phyloP scores from a whole-genome alignment of 2,329 filamentous ascomycete genomes.

The Aspergillus hortae region DNA sequence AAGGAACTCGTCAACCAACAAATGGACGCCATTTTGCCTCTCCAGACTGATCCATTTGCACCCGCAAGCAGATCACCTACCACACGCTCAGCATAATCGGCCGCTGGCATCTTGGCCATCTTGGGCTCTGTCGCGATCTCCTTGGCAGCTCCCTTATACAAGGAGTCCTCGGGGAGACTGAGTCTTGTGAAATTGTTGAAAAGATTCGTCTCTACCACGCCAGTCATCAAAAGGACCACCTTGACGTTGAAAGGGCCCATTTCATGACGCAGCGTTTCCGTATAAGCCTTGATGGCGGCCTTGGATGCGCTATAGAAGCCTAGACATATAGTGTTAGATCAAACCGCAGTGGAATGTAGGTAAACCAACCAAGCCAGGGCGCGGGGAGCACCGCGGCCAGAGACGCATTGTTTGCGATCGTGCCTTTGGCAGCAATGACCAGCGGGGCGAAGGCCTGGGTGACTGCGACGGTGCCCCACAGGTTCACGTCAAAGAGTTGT shows the following conservation, averaged over 20 bases:
- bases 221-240: conserved; percentile 19
- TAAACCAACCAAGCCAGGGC: conserved; percentile 3
- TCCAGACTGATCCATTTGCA: conserved; percentile 15
- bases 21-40: conserved; percentile 14
- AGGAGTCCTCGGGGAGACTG: conserved; percentile 15
- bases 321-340: background rate
- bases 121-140: conserved; percentile 3
- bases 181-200: conserved; percentile 9
- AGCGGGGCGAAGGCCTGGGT: conserved; percentile 36
- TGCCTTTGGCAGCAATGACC: conserved; percentile 22
- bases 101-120: conserved; percentile 2
- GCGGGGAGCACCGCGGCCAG: conserved; percentile 16
- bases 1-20: conserved; percentile 6
- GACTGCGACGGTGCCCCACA: conserved; percentile 36
- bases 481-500: conserved; percentile 41
- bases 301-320: conserved; percentile 22
- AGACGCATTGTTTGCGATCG: conserved; percentile 26
- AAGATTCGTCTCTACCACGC: conserved; percentile 17
- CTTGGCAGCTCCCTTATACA: conserved; percentile 13
- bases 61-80: conserved; percentile 22
- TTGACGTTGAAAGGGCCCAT: conserved; percentile 22
- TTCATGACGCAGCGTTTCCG: conserved; percentile 21
- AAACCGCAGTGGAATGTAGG: background rate
- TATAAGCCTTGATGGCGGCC: conserved; percentile 18
- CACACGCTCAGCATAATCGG: conserved; percentile 17